These are phyloP conservation scores for Penicillium sp. DNA, from an alignment of 2,329 filamentous ascomycete species.

Conservation along the genomic window DNA sequence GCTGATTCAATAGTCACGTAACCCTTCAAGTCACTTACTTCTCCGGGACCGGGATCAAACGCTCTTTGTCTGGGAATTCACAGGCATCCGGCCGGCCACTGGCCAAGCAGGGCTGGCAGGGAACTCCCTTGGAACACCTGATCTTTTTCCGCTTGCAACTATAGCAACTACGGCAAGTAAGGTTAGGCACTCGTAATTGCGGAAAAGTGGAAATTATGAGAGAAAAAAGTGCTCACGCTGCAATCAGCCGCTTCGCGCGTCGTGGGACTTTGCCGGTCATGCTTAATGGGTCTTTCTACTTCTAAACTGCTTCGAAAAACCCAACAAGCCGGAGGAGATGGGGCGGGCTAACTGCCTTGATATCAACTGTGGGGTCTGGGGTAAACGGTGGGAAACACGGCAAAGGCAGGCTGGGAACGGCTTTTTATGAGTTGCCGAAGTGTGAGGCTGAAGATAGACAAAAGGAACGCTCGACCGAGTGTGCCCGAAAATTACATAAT, in stretches of 20 bases:
- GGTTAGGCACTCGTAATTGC: background rate
- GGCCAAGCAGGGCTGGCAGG: conserved; percentile 7
- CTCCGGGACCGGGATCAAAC: conserved; percentile 6
- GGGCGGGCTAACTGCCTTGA: background rate
- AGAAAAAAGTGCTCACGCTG: conserved; percentile 13
- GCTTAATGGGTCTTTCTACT: background rate
- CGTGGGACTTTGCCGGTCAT: conserved; percentile 7
- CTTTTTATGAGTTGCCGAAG: background rate
- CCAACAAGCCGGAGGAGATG: background rate
- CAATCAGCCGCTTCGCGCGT: conserved; percentile 15
- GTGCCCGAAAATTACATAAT: background rate
- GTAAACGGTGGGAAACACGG: conserved; percentile 1
- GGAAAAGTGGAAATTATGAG: background rate
- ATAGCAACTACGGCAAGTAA: conserved; percentile 8
- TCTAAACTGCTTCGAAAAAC: background rate
- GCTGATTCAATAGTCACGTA: background rate
- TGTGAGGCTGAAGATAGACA: background rate
- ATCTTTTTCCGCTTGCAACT: conserved; percentile 13
- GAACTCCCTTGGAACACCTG: conserved; percentile 12
- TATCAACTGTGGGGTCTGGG: conserved; percentile 15
- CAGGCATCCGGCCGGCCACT: conserved; percentile 7
- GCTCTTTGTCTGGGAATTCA: conserved; percentile 15
- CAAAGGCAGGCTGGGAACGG: background rate
- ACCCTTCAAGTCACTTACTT: background rate
- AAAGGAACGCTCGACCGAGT: too few relatives aligned